Evolutionary conservation across 1,139 yeast genomes (phyloP).

Genomic region (Meyerozyma elateridarum): DNA sequence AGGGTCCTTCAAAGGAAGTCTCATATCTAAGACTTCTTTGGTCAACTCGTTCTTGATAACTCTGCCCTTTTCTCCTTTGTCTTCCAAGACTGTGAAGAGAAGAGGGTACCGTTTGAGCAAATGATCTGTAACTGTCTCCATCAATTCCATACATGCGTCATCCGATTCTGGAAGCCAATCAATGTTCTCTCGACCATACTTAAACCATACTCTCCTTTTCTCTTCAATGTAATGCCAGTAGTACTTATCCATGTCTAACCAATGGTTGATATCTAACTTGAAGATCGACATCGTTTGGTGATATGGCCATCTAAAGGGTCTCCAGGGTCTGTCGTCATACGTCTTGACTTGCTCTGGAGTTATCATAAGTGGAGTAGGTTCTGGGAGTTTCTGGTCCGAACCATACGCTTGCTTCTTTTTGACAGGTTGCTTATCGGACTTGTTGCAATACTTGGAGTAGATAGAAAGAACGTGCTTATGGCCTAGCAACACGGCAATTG

Average conservation of each 20-base stretch:
- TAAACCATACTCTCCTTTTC: conserved; percentile 51
- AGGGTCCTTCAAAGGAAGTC: conserved; percentile 54
- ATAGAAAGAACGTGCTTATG: conserved; percentile 1
- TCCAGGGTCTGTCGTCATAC: conserved; percentile 75
- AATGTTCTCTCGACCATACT: conserved; percentile 57
- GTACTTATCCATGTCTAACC: conserved; percentile 78
- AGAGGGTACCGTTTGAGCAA: conserved; percentile 59
- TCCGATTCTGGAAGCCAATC: conserved; percentile 68
- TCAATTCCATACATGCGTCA: conserved; percentile 57
- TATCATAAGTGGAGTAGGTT: conserved; percentile 56
- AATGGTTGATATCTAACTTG: conserved; percentile 64
- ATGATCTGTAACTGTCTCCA: conserved; percentile 59
- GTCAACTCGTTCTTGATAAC: conserved; percentile 59
- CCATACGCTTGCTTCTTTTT: conserved; percentile 9
- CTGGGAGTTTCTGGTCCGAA: conserved; percentile 26
- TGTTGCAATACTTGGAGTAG: too few species aligned
- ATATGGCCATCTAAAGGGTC: conserved; percentile 78
- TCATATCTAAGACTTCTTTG: conserved; percentile 55
- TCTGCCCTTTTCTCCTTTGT: conserved; percentile 27
- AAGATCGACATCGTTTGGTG: conserved; percentile 77
- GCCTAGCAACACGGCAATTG: not conserved
- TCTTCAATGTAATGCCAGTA: conserved; percentile 63
- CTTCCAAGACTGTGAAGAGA: conserved; percentile 49
- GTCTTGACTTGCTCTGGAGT: conserved; percentile 63
- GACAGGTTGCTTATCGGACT: conserved; percentile 2